These are phyloP conservation scores for Wallacemonas sp. DNA, from an alignment of 208 protist genomes.

Conservation along the genomic window DNA sequence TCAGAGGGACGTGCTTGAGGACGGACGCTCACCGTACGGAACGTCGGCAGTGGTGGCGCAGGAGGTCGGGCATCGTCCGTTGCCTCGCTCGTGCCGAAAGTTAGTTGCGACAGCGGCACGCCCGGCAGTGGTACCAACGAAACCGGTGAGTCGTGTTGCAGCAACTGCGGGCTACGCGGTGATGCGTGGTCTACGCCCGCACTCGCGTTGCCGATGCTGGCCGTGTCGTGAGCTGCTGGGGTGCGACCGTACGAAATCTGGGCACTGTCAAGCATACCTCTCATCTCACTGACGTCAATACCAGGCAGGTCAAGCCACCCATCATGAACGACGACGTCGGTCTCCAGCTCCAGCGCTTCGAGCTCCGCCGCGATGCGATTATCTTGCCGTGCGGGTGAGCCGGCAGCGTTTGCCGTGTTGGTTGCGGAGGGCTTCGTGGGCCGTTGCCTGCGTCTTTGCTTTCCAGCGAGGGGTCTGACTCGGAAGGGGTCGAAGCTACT, in stretches of 20 bases:
- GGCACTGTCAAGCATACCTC: conserved; percentile 1
- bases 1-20: neutral
- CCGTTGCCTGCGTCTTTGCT: neutral
- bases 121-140: neutral
- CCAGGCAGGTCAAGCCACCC: neutral
- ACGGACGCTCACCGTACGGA: neutral
- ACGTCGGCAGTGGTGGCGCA: conserved; percentile 11
- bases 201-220: neutral
- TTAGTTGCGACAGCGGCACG: neutral
- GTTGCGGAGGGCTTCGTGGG: neutral
- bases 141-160: neutral
- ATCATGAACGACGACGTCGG: neutral
- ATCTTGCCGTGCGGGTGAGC: neutral
- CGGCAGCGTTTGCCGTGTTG: neutral
- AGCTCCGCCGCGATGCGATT: neutral
- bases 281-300: conserved; percentile 6
- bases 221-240: neutral
- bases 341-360: neutral
- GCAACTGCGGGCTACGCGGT: neutral
- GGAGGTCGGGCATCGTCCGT: neutral
- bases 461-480: conserved; percentile 11
- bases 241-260: neutral
- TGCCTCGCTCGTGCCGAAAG: neutral
- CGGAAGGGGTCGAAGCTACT: conserved; percentile 21
- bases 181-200: neutral